Conservation (phyloP, 768 basidiomycete species). For the Russula virescens region DNA sequence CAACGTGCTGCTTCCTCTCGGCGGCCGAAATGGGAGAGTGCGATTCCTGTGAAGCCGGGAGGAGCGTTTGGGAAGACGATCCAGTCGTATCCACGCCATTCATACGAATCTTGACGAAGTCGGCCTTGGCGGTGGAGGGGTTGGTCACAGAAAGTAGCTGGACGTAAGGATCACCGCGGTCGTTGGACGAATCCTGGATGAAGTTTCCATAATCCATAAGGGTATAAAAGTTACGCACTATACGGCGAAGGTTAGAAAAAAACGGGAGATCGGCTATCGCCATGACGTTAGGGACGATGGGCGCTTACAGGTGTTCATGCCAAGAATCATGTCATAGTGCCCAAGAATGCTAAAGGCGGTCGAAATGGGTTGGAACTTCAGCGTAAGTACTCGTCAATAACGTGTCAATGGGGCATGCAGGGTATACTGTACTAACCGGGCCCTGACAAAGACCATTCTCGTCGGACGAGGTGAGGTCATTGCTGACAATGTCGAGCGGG, state of each 20-base stretch:
- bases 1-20: conserved; percentile 62
- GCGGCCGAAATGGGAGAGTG: conserved; percentile 56
- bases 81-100: conserved; percentile 53
- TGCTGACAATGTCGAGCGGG: conserved; percentile 61
- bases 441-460: conserved; percentile 51
- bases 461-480: conserved; percentile 41
- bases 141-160: conserved; percentile 63
- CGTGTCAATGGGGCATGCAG: neutral
- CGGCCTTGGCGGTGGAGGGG: conserved; percentile 45
- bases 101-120: conserved; percentile 61
- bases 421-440: conserved; percentile 42
- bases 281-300: neutral
- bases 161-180: conserved; percentile 54
- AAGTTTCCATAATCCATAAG: conserved; percentile 70
- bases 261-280: neutral
- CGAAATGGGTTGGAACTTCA: conserved; percentile 77
- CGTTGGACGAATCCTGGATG: conserved; percentile 42
- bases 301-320: conserved; percentile 69
- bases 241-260: neutral
- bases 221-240: conserved; percentile 73
- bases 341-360: conserved; percentile 72
- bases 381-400: conserved; percentile 14
- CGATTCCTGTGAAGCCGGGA: conserved; percentile 52
- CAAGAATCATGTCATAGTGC: conserved; percentile 77
- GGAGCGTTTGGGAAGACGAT: conserved; percentile 49